Base-by-base conservation (phyloP, 108 stramenopile genomes). In the Fragilaria crotonensis region DNA sequence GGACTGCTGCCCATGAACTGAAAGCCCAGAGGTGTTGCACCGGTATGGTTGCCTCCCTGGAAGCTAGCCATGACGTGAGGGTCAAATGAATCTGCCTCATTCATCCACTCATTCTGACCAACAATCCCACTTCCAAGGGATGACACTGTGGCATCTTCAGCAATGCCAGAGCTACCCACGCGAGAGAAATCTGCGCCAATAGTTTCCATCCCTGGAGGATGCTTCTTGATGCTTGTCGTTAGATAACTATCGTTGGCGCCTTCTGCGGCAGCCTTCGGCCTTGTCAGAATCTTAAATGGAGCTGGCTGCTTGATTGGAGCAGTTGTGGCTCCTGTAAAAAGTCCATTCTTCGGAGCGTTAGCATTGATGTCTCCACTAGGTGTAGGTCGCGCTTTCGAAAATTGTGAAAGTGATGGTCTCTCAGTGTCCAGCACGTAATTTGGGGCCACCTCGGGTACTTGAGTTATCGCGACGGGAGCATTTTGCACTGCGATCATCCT, bases 81-180 rank as follows among this genome's bases (percentile, higher is more conserved):
- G 26, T 54, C 45, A 45, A 59, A 25, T 7, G 65, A 56, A 30
- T 31, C 32, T 51, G 49, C 21, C 49, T 62, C 60, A 1, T 62
- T 49, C 2, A 22, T 19, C 29, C 32, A 62, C 0, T 17, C 50
- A 54, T 20, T 18, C 27, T 54, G 36, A 17, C 53, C 36, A 27
- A 32, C 52, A 45, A 54, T 30, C 25, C 25, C 51, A 25, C 51
- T 52, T 52, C 51, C 51, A 17, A 52, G 21, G 26, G 51, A 52
- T 25, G 51, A 52, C 51, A 52, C 51, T 3, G 51, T 52, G 25
- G 25, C 51, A 23, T 52, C 51, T 18, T 52, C 51, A 41, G 36
- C 11, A 41, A 7, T 11, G 14, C 11, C 7, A 11, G 36, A 41
- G 14, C 11, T 41, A 14, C 36, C 36, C 14, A 41, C 14, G 36